Percentiles rank a stretch among this genome's conserved stretches.
Evolutionary conservation across 768 basidiomycete species (phyloP).

Genomic region (Boletus patriciae): DNA sequence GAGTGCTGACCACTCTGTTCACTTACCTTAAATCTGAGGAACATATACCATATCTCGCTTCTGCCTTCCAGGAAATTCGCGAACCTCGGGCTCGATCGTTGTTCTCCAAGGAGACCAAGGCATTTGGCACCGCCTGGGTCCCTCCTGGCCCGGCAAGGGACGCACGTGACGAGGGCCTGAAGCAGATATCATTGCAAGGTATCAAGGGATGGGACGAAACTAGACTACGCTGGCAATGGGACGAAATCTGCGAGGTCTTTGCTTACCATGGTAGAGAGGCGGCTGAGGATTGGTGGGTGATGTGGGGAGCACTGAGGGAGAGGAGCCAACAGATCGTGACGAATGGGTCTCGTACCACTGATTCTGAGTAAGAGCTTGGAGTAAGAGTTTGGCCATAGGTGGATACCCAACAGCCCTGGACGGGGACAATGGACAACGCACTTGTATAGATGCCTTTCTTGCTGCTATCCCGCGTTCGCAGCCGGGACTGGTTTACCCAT

Average conservation of each 20-base stretch:
- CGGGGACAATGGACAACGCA: slow-evolving; percentile 3
- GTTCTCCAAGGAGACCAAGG: slow-evolving; percentile 45
- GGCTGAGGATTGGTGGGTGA: slow-evolving; percentile 68
- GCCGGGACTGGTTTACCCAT: not conserved
- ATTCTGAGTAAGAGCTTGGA: too few relatives aligned
- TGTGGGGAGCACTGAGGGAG: slow-evolving; percentile 52
- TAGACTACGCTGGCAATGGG: slow-evolving; percentile 52
- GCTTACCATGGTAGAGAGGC: slow-evolving; percentile 56
- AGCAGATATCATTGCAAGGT: slow-evolving; percentile 24
- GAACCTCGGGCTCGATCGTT: slow-evolving; percentile 47
- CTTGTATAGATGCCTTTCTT: slow-evolving; percentile 9
- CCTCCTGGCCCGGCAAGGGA: slow-evolving; percentile 48
- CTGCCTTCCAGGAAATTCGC: slow-evolving; percentile 62
- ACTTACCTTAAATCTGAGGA: slow-evolving; percentile 47
- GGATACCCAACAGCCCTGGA: slow-evolving; percentile 5
- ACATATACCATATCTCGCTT: slow-evolving; percentile 51
- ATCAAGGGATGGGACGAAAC: slow-evolving; percentile 49
- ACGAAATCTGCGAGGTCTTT: slow-evolving; percentile 53
- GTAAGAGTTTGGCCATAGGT: not conserved
- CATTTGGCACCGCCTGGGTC: slow-evolving; percentile 42
- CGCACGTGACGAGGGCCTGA: slow-evolving; percentile 42
- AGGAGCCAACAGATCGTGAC: slow-evolving; percentile 27
- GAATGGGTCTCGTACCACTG: not conserved
- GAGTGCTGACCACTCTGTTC: slow-evolving; percentile 35
- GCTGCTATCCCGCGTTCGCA: not conserved